Base-by-base conservation (phyloP, 768 basidiomycete species). In the Agrocybe pediades region DNA sequence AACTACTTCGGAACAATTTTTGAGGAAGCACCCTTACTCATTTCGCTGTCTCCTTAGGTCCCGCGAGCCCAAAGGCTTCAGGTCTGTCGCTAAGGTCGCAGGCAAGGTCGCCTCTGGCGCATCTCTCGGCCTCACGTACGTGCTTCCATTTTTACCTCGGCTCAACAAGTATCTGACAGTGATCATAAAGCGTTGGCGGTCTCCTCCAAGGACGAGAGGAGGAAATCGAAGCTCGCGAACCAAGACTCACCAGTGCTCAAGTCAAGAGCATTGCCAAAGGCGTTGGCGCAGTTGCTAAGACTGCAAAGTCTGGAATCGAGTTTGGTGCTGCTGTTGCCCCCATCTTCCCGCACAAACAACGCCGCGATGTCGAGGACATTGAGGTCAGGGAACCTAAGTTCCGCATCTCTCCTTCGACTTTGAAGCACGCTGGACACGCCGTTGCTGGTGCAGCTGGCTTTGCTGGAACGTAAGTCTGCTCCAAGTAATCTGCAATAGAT, bases 301-400 rank as follows among this genome's bases (percentile, higher is more conserved):
- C 26, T 20, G 25, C 21, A 2, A 53, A 53, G 24, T 41, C 24
- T 15, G 51, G 43, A 26, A 39, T 53, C 15, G 51, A 53, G 24
- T 53, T 45, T 26, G 51, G 51, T 53, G 51, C 44, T 29, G 29
- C 51, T 49, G 47, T 49, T 20, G 47, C 30, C 6, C 33, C 29
- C 19, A 17, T 49, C 9, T 49, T 39, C n/a, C 47, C 47, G 9
- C 47, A 49, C 29, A 49, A 24, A 19, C 30, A 36, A 21, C 30
- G 36, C 8, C 47, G 47, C 2, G 19, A 33, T 20, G 17, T 33
- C 3, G 5, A 36, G 6, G 47, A 49, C 4, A 20, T 49, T 27
- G 49, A 41, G 1, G 36, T 46, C 25, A 39, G 21, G 2, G 25
- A 30, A 36, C 19, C 33, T 26, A n/a, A n/a, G 9, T n/a, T 41